These are phyloP conservation scores for Cryptococcus depauperatus DNA, from an alignment of 1,284 basidiomycete genomes.

Conservation along the genomic window DNA sequence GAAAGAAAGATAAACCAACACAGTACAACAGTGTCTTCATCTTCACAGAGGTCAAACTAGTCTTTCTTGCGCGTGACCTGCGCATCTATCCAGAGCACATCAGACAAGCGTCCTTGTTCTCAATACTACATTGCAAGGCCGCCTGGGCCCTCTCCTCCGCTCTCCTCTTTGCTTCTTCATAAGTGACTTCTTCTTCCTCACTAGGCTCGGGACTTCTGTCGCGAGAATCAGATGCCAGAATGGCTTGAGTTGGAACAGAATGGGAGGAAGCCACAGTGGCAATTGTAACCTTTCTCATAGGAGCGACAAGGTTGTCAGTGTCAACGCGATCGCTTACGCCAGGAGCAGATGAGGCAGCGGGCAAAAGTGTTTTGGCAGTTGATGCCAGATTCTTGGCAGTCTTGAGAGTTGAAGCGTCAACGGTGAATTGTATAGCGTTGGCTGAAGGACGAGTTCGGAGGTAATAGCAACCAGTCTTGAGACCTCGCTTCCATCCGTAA, in stretches of 20 bases:
- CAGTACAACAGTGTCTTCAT: slow-evolving; percentile 1
- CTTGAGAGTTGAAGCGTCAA: slow-evolving; percentile 73
- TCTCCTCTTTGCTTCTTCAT: slow-evolving; percentile 46
- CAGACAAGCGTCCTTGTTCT: slow-evolving; percentile 47
- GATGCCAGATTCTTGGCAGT: slow-evolving; percentile 26
- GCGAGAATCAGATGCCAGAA: slow-evolving; percentile 1
- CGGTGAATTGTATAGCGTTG: slow-evolving; percentile 96
- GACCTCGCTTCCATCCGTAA: slow-evolving; percentile 98
- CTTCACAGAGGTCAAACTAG: neutral
- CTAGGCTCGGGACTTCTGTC: slow-evolving; percentile 27
- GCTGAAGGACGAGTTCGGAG: slow-evolving; percentile 89
- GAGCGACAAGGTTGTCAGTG: slow-evolving; percentile 26
- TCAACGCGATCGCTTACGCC: too few relatives aligned
- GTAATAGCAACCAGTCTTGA: slow-evolving; percentile 97
- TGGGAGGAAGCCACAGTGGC: slow-evolving; percentile 30
- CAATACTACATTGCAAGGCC: slow-evolving; percentile 45
- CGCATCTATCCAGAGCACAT: slow-evolving; percentile 43
- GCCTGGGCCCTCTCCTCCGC: slow-evolving; percentile 46
- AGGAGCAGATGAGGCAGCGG: slow-evolving; percentile 9
- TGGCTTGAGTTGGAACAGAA: slow-evolving; percentile 20
- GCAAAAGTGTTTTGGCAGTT: slow-evolving; percentile 19
- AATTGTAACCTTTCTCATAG: slow-evolving; percentile 37
- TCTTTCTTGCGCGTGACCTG: neutral
- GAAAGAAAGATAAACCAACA: neutral
- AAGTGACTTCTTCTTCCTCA: slow-evolving; percentile 45